Evolutionary conservation across 176 grass and related monocot genomes (phyloP).

Genomic region (Musa acuminata): DNA sequence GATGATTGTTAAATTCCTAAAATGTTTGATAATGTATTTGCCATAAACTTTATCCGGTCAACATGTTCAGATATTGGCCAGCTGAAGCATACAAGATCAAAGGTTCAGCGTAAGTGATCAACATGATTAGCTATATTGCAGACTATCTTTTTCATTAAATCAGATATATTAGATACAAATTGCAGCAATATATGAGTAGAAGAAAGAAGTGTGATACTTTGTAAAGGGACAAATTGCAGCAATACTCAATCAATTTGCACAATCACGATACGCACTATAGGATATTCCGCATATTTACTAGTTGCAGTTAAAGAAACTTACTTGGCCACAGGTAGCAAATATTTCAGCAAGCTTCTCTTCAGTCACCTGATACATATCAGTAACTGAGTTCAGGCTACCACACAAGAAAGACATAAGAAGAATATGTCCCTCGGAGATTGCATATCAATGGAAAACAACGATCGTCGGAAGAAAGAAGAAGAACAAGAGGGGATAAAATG

Average conservation of each 20-base stretch:
- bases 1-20: too few species aligned
- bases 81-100: too few species aligned
- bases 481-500: not conserved
- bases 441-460: not conserved
- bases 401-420: not conserved
- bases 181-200: not conserved
- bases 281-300: not conserved
- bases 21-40: not conserved
- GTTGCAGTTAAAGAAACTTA: slow-evolving; percentile 31
- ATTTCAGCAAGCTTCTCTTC: slow-evolving; percentile 96
- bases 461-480: not conserved
- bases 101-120: too few species aligned
- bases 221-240: not conserved
- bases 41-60: not conserved
- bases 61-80: not conserved
- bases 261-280: not conserved
- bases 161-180: not conserved
- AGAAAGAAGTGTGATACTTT: not conserved
- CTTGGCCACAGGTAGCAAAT: slow-evolving; percentile 79
- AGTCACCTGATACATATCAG: slow-evolving; percentile 53
- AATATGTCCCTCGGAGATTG: not conserved
- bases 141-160: too few species aligned
- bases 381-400: not conserved
- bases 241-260: not conserved
- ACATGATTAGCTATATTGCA: too few species aligned